Conservation (phyloP, 768 basidiomycete species). For the Tylopilus intermedius region DNA sequence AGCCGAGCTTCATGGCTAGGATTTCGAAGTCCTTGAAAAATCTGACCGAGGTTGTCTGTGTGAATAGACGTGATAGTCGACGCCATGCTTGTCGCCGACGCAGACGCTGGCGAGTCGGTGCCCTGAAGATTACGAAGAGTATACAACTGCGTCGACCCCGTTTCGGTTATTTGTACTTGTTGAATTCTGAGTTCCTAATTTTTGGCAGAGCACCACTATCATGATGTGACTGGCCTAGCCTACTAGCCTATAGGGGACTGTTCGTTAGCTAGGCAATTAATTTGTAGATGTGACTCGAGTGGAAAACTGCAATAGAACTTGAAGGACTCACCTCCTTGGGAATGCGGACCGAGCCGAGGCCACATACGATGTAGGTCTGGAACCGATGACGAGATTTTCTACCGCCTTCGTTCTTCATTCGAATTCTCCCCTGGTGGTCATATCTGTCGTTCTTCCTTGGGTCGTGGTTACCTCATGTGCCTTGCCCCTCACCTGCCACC, state of each 20-base stretch:
- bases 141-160: neutral
- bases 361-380: neutral
- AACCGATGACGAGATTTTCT: neutral
- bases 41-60: slow-evolving; percentile 56
- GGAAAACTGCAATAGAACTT: neutral
- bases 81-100: slow-evolving; percentile 46
- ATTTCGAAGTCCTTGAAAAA: slow-evolving; percentile 64
- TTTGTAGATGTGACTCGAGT: neutral
- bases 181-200: slow-evolving; percentile 17
- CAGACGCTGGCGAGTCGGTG: slow-evolving; percentile 2
- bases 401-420: neutral
- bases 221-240: too few relatives aligned
- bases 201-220: slow-evolving; percentile 6
- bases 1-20: slow-evolving; percentile 59
- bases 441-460: too few relatives aligned
- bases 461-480: neutral
- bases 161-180: slow-evolving; percentile 28
- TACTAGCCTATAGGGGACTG: too few relatives aligned
- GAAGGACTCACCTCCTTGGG: neutral
- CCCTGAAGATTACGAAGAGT: slow-evolving; percentile 9
- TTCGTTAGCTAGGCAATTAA: neutral
- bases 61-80: slow-evolving; percentile 53
- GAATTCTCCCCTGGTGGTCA: neutral
- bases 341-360: neutral
- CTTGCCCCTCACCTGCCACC: too few relatives aligned